Evolutionary conservation across 306 rosid species (phyloP), one percentile per base, ranked within the genome.

Genomic region (Dalbergia oliveri): DNA sequence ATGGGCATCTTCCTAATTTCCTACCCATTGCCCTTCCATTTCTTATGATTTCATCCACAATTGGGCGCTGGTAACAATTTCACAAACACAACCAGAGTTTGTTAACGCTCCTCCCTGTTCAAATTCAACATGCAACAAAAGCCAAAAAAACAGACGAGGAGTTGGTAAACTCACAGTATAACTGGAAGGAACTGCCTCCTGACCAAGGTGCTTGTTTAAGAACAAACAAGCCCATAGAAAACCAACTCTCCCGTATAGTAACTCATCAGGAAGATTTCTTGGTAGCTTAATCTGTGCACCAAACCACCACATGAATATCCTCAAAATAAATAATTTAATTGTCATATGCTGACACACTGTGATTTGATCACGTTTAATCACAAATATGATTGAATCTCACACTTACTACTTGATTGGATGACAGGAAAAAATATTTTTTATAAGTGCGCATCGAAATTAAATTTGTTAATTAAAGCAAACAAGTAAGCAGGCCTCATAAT

Each of bases 211-310:
- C 70, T 86, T 89, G 92, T 89, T 93, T 74, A 90, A 56, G 84
- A 90, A 89, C 65, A 85, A 80, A 75, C 94, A 93, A 4, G 92
- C 95, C 94, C 94, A 93, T 21, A 93, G 83, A 84, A 88, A 89
- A 77, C 96, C 96, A 78, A 76, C 92, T 81, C 91, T 89, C 54
- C 94, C 94, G 12, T 91, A 91, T 67, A 89, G 70, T 88, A 93
- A 79, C 88, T 93, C 97, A 26, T 93, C 92, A 16, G 93, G 87
- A 56, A 93, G 90, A 87, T 80, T 81, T 56, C 69, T 89, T 15
- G 94, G 72, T 65, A 90, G 88, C 86, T 88, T 87, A 88, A 93
- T 93, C 96, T 92, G 31, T 26, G 75, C 74, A 81, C n/a, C 69
- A 53, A 12, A 72, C 41, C 66, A 65, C 62, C 5, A 35, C 54